Percentiles rank a stretch among this genome's conserved stretches.
These are phyloP conservation scores for Cryptococcus jaspeensis DNA, from an alignment of 1,284 basidiomycete genomes.

Conservation along the genomic window DNA sequence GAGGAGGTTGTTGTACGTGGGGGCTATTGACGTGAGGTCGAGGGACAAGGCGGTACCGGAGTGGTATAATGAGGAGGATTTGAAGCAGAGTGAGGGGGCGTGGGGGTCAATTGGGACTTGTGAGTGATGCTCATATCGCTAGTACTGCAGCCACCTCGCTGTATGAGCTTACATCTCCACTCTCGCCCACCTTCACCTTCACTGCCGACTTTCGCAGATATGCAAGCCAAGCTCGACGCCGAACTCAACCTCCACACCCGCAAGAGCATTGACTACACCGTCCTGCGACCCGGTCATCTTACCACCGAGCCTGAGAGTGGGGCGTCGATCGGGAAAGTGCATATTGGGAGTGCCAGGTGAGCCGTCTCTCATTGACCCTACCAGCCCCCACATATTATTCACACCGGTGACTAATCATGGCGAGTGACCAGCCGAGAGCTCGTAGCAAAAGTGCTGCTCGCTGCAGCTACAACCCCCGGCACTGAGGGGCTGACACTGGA, in stretches of 20 bases:
- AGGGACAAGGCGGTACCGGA: conserved; percentile 51
- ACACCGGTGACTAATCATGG: background rate
- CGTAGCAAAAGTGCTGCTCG: conserved; percentile 60
- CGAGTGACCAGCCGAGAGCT: conserved; percentile 57
- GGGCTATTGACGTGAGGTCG: conserved; percentile 65
- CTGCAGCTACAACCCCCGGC: conserved; percentile 59
- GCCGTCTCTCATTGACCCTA: conserved; percentile 31
- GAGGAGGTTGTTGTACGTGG: conserved; percentile 60
- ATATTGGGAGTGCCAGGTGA: conserved; percentile 56
- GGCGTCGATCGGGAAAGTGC: conserved; percentile 60
- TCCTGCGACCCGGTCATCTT: conserved; percentile 66
- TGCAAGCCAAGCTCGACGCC: conserved; percentile 67
- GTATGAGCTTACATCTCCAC: background rate
- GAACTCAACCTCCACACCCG: conserved; percentile 65
- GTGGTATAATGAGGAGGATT: conserved; percentile 54
- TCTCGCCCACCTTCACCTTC: background rate
- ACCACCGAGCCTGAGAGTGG: conserved; percentile 60
- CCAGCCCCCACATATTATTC: too few relatives aligned
- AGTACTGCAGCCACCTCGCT: background rate
- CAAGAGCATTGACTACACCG: conserved; percentile 65
- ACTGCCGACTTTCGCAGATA: conserved; percentile 49
- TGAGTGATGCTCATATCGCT: conserved; percentile 18
- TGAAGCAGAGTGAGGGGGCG: conserved; percentile 53
- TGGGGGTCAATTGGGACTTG: conserved; percentile 50
- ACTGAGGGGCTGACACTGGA: conserved; percentile 65